Evolutionary conservation across 192 early-diverging fungal genomes (phyloP), one percentile per base, ranked within the genome.

Genomic region (Linnemannia schmuckeri): DNA sequence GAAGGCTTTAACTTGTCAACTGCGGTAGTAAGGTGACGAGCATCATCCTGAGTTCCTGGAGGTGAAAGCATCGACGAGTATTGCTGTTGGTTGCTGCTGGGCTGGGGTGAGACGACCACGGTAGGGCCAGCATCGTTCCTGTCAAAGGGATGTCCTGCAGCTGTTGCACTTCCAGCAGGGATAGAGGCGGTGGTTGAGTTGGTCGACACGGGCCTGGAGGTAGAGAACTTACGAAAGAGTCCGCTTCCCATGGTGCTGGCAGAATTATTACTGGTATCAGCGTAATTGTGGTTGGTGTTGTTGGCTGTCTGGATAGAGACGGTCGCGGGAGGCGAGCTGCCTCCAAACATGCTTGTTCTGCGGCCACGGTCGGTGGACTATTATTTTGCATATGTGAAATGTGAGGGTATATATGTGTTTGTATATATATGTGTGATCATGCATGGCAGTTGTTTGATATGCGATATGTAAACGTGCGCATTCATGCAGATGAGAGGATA

Each of bases 141-240:
- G 63, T 87, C 85, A n/a, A 78, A 42, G 2, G 85, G 80, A 41
- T 75, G 72, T 46, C 80, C 63, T 40, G 78, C 69, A n/a, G 80
- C 63, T 40, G 78, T 54, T n/a, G 74, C 13, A 3, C 61, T 30
- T 17, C 24, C 12, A 2, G 61, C 30, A 33, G 61, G 61, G 4
- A 12, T 33, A 13, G 61, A 33, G 4, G 61, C 27, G 3, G 61
- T 15, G 12, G 30, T 33, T 0, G 70, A 66, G 24, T 4, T 49
- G 12, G 77, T 20, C 15, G 49, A 5, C 49, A 74, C 5, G 72
- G 54, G 6, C 79, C 76, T 20, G 6, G 75, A 72, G 1, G 75
- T 52, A 2, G 85, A 87, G 40, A 87, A 81, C 49, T 81, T 81
- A 63, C 85, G 85, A 72, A 87, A 87, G 17, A 87, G 70, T 13